These are phyloP conservation scores for Chaetoceros muelleri DNA, from an alignment of 108 stramenopile species.

Conservation along the genomic window DNA sequence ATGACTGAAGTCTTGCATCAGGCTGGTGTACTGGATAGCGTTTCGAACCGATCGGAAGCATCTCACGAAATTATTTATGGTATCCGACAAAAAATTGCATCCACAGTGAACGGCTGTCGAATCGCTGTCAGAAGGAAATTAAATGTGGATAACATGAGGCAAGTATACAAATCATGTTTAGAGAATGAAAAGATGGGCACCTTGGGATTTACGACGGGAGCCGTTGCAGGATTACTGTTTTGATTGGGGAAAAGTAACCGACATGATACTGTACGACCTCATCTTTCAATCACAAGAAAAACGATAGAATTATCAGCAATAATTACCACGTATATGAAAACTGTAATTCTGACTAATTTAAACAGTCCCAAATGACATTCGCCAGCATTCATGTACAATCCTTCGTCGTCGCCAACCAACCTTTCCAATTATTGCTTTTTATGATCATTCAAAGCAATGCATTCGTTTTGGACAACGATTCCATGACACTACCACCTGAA, in stretches of 20 bases:
- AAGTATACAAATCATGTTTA: not conserved
- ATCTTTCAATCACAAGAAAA: too few species aligned
- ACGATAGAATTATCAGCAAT: too few species aligned
- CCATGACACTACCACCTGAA: conserved; percentile 72
- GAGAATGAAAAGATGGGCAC: not conserved
- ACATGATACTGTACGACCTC: too few species aligned
- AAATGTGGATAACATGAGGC: not conserved
- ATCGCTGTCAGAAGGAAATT: not conserved
- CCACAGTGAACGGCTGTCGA: not conserved
- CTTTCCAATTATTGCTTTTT: too few species aligned
- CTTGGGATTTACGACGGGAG: not conserved
- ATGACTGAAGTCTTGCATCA: not conserved
- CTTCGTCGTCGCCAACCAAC: too few species aligned
- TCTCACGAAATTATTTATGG: not conserved
- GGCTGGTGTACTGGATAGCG: not conserved
- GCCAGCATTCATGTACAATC: too few species aligned
- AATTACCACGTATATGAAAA: too few species aligned
- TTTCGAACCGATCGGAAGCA: not conserved
- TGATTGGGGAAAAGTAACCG: too few species aligned
- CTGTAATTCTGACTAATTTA: too few species aligned
- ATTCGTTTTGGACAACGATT: too few species aligned
- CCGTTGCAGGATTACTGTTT: not conserved
- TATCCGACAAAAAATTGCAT: not conserved
- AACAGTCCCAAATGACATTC: too few species aligned
- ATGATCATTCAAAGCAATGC: too few species aligned